Base-by-base conservation (phyloP, 2,329 filamentous ascomycete species). In the Xylaria sp. region DNA sequence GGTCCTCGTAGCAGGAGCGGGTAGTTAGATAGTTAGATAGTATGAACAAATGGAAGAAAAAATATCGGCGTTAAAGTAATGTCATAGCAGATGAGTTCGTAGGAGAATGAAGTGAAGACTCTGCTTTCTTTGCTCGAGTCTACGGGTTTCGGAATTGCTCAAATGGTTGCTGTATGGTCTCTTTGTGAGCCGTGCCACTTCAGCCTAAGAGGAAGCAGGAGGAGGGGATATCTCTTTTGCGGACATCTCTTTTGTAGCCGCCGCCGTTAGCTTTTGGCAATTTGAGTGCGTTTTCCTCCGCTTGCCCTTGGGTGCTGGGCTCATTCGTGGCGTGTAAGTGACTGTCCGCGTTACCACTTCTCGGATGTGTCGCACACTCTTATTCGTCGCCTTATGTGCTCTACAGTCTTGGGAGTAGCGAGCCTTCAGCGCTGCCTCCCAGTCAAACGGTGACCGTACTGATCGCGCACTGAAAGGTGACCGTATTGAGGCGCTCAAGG, bases 301-400 rank as follows among this genome's bases (percentile, higher is more conserved):
- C 87, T 98, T 98, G 72, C 94, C 94, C 80, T 94, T 94, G 8
- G 86, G 95, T 46, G 94, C 94, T 28, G 94, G 93, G 73, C 94
- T 92, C 83, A 98, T 93, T 73, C 91, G 86, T 70, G 90, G 92
- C 79, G 93, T 97, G 81, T 97, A 97, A 49, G 93, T 97, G 68
- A 97, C 93, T 18, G 94, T 98, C 74, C 94, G 88, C n/a, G 94
- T 98, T 62, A 98, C 92, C 4, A 98, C 94, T 80, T 98, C 94
- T 64, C 93, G 86, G 67, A 98, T 94, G 77, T 91, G 87, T 69
- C 90, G 88, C 66, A 90, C 85, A 75, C 86, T 90, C 39, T 90
- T 89, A 73, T 86, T 87, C 49, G 88, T 83, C 18, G 86, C 78
- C 78, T 88, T 88, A 71, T 85, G 86, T 82, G 62, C 82, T 75